A percentile compares a stretch with the other conserved stretches of the same genome.
Evolutionary conservation across 192 early-diverging fungal species (phyloP).

Genomic region (Chytriomyces confervae): DNA sequence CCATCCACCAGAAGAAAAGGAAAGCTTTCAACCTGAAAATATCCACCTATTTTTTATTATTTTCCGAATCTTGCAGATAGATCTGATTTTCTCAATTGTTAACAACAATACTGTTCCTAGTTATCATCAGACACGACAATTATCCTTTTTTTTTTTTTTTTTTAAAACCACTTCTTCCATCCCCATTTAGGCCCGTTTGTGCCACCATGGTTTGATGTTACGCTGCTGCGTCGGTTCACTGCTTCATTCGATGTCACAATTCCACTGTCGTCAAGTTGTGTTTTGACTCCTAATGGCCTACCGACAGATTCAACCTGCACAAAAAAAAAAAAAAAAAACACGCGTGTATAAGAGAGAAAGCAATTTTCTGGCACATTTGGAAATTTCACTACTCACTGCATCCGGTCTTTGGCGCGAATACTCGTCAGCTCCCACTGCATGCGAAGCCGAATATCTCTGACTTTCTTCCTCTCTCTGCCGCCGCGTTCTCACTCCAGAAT

Average conservation of each 20-base stretch:
- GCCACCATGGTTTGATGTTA: neutral
- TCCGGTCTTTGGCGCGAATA: neutral
- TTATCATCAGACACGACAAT: too few relatives aligned
- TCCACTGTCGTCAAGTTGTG: slow-evolving; percentile 45
- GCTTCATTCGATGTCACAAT: slow-evolving; percentile 49
- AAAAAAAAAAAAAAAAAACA: neutral
- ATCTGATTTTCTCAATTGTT: too few relatives aligned
- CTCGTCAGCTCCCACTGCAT: neutral
- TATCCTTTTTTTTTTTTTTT: too few relatives aligned
- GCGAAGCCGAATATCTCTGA: neutral
- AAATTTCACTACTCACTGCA: neutral
- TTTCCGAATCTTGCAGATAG: too few relatives aligned
- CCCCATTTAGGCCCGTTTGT: slow-evolving; percentile 10
- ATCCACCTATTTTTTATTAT: too few relatives aligned
- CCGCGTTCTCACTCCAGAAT: neutral
- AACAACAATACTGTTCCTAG: too few relatives aligned
- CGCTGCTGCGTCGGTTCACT: slow-evolving; percentile 31
- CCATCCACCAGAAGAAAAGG: too few relatives aligned
- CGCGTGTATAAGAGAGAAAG: neutral
- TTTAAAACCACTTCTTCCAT: slow-evolving; percentile 36
- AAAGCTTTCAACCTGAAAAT: too few relatives aligned
- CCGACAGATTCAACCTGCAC: slow-evolving; percentile 26
- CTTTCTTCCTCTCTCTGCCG: neutral
- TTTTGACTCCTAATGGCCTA: slow-evolving; percentile 44
- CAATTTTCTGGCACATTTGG: neutral